Conservation (phyloP, 441 rosid genomes). For the Melastoma candidum region DNA sequence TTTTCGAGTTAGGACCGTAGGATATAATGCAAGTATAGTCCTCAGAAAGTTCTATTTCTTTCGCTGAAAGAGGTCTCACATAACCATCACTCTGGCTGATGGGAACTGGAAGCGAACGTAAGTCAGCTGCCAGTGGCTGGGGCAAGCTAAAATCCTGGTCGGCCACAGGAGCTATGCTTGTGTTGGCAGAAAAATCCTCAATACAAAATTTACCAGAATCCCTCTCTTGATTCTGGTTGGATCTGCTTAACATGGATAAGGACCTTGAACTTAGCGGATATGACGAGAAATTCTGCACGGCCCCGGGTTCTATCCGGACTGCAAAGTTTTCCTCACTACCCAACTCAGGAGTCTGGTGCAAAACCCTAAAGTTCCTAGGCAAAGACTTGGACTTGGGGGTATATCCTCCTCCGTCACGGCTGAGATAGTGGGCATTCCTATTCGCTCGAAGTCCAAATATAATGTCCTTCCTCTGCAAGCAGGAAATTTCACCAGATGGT, state of each 20-base stretch:
- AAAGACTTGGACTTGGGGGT: constrained; percentile 29
- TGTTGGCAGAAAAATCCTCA: constrained; percentile 15
- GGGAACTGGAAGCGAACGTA: constrained; percentile 31
- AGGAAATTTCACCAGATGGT: constrained; percentile 15
- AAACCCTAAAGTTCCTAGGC: constrained; percentile 32
- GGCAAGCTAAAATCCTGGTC: constrained; percentile 12
- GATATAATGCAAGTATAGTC: constrained; percentile 55
- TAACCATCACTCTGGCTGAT: constrained; percentile 18
- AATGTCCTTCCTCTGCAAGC: constrained; percentile 32
- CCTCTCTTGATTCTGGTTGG: constrained; percentile 13
- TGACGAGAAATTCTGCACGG: constrained; percentile 9
- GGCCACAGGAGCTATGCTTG: constrained; percentile 20
- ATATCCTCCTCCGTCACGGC: constrained; percentile 6
- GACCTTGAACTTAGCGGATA: constrained; percentile 6
- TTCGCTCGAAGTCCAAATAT: constrained; percentile 49
- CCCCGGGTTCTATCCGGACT: constrained; percentile 12
- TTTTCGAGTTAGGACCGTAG: constrained; percentile 60
- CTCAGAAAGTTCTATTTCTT: constrained; percentile 47
- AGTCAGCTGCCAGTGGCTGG: constrained; percentile 18
- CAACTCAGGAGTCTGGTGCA: constrained; percentile 10
- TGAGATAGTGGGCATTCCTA: constrained; percentile 10
- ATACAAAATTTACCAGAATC: constrained; percentile 21
- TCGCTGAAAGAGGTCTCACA: constrained; percentile 28
- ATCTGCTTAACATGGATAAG: constrained; percentile 13
- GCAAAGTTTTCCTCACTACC: constrained; percentile 9